Evolutionary conservation across 139 green algal species (phyloP).

Genomic region (Edaphochlamys debaryana): DNA sequence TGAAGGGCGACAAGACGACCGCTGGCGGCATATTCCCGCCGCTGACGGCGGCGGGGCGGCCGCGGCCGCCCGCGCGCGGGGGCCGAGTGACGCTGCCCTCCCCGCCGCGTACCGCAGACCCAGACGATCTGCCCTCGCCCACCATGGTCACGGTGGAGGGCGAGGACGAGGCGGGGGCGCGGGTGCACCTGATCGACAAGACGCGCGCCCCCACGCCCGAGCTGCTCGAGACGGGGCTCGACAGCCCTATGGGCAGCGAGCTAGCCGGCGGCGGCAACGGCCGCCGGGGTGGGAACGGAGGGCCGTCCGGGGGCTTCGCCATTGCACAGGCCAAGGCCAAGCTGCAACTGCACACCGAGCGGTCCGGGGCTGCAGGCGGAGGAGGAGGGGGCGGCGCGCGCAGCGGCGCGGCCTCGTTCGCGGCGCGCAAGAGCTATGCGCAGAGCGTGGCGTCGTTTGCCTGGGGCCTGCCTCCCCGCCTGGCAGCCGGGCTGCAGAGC

Average conservation of each 20-base stretch:
- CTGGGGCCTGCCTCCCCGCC: slow-evolving; percentile 20
- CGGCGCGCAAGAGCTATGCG: no score
- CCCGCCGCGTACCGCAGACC: no score
- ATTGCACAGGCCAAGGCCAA: background rate
- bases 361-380: background rate
- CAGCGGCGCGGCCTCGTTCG: no score
- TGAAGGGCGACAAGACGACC: no score
- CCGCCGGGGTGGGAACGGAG: background rate
- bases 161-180: slow-evolving; percentile 17
- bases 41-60: no score
- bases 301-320: background rate
- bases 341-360: background rate
- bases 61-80: no score
- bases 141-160: background rate
- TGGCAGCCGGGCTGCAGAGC: background rate
- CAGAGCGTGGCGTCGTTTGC: slow-evolving; percentile 13
- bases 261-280: background rate
- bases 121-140: no score
- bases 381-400: no score
- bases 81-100: no score
- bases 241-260: background rate
- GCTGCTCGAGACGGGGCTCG: no score
- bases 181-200: background rate
- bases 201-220: background rate
- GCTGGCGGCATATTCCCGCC: no score